Evolutionary conservation across 257 asterid genomes (phyloP), one percentile per base, ranked within the genome.

Genomic region (Nicotiana obtusifolia): DNA sequence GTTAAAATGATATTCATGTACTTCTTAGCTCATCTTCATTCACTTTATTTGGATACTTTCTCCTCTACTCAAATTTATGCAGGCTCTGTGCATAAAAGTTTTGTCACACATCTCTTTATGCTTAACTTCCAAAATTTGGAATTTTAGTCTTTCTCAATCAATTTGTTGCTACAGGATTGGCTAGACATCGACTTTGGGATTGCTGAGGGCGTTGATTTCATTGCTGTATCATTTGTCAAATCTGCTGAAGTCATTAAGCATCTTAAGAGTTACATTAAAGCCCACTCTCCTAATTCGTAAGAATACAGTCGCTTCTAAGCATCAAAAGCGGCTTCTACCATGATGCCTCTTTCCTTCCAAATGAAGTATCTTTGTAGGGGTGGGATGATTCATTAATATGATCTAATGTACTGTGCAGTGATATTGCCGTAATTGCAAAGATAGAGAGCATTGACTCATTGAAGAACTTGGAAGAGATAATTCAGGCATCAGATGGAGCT

Each of bases 161-260:
- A 87, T 31, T 57, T 47, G 37, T 66, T 79, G 79, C 84, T 64
- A 65, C 89, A 96, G 99, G 99, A 96, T 87, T 96, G 98, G 99
- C 49, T 96, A 87, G 99, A 96, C 84, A 96, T 96, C 80, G 99
- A 96, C 84, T 96, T 94, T 61, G 99, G 99, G 85, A 94, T 96
- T 81, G 93, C 98, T 9, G 98, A 93, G 84, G 98, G 98, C 68
- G 99, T 96, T 83, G 99, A 96, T 80, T 96, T 96, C 86, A 91
- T 96, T 76, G 98, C 99, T 35, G 88, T 96, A 89, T 96, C 99
- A 56, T 96, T 96, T 88, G 99, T 96, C 90, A 96, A 94, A 89
- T 93, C 99, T 81, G 99, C 98, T 15, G 99, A 96, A 86, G 98
- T 96, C 64, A 85, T 96, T 84, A 93, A 93, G 88, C 97, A 94